A percentile compares a stretch with the other conserved stretches of the same genome.
These are phyloP conservation scores for Pseudocercospora crystallina DNA, from an alignment of 2,329 filamentous ascomycete species.

Conservation along the genomic window DNA sequence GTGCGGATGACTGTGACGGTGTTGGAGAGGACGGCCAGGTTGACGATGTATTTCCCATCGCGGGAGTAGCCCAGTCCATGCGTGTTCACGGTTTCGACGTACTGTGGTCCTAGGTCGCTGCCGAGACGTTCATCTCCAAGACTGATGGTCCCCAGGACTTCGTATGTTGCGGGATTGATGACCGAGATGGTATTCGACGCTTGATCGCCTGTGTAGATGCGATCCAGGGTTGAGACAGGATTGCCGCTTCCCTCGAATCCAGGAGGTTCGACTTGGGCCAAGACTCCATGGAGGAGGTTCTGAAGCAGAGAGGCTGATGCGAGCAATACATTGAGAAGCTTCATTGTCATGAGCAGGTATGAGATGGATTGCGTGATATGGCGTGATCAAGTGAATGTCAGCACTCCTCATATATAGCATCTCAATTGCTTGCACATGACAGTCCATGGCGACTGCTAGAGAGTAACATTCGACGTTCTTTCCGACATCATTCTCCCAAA, in stretches of 20 bases:
- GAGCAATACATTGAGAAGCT: not conserved
- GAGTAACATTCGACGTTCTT: too few species aligned
- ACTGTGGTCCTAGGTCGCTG: constrained; percentile 1
- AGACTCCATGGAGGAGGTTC: not conserved
- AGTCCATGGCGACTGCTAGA: too few species aligned
- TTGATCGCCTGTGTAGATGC: constrained; percentile 1
- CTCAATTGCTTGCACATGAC: too few species aligned
- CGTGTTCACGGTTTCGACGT: constrained; percentile 2
- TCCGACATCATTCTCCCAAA: too few species aligned
- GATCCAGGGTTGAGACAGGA: constrained; percentile 1
- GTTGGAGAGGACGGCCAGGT: not conserved
- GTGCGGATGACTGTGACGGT: constrained; percentile 6
- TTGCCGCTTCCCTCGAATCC: not conserved
- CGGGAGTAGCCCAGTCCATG: constrained; percentile 5
- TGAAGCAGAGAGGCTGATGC: too few species aligned
- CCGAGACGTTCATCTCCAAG: not conserved
- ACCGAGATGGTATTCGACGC: constrained; percentile 2
- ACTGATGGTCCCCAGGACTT: not conserved
- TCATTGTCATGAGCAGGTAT: too few species aligned
- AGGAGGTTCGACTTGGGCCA: not conserved
- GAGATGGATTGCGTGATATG: too few species aligned
- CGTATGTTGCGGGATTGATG: not conserved
- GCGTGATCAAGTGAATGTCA: too few species aligned
- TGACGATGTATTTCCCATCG: constrained; percentile 2
- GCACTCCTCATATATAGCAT: too few species aligned